Evolutionary conservation across 1,284 basidiomycete genomes (phyloP).

Genomic region (Phylloporus sp.): DNA sequence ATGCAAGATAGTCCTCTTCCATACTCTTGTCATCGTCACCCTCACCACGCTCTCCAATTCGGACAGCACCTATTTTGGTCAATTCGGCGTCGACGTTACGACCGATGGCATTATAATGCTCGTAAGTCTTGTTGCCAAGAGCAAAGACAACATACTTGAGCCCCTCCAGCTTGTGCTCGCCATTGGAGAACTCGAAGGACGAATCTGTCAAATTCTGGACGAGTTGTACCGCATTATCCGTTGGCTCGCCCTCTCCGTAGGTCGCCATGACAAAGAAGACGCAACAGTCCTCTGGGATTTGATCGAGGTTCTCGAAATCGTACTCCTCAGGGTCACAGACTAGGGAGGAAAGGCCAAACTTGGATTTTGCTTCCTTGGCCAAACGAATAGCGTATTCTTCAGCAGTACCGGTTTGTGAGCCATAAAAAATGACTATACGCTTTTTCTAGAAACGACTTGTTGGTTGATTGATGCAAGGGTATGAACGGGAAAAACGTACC

Average conservation of each 20-base stretch:
- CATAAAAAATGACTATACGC: conserved; percentile 93
- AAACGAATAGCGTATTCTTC: conserved; percentile 95
- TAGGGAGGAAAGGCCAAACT: conserved; percentile 91
- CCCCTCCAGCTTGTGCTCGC: conserved; percentile 79
- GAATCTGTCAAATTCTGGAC: conserved; percentile 92
- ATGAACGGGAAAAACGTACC: conserved; percentile 55
- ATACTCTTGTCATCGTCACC: conserved; percentile 99
- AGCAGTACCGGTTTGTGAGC: conserved; percentile 95
- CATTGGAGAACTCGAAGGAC: conserved; percentile 86
- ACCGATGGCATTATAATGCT: conserved; percentile 93
- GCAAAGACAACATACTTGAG: conserved; percentile 96
- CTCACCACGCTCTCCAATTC: conserved; percentile 92
- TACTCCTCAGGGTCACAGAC: conserved; percentile 98
- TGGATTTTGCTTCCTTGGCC: conserved; percentile 93
- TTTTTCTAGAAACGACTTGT: conserved; percentile 78
- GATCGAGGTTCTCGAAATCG: conserved; percentile 95
- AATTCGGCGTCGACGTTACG: conserved; percentile 82
- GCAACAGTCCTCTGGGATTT: conserved; percentile 85
- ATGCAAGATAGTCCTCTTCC: conserved; percentile 99
- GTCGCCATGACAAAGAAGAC: conserved; percentile 97
- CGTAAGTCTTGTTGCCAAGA: conserved; percentile 95
- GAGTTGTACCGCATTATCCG: conserved; percentile 96
- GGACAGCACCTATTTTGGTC: conserved; percentile 81
- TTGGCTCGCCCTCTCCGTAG: conserved; percentile 98
- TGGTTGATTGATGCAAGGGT: neutral